phyloP scores from a whole-genome alignment of 768 basidiomycete species.

The Tricholoma sp. region DNA sequence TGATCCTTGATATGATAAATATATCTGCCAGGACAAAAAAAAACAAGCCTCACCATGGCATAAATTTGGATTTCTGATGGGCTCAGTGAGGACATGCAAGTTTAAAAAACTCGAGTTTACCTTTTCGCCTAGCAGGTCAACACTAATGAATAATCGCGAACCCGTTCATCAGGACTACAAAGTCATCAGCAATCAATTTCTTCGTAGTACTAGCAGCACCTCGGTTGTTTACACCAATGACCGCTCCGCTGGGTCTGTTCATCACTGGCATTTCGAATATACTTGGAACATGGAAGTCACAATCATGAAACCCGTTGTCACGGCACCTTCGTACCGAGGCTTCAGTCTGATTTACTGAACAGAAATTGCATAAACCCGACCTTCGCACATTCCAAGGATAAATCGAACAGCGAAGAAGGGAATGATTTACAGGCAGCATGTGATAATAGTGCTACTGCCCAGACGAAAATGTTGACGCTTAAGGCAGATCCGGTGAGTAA shows the following conservation, averaged over 20 bases:
- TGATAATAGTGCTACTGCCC: constrained; percentile 57
- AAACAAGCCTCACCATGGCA: constrained; percentile 52
- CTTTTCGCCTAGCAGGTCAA: constrained; percentile 59
- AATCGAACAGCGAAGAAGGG: constrained; percentile 66
- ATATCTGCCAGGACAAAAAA: background rate
- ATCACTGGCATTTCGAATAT: constrained; percentile 66
- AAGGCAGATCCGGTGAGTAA: background rate
- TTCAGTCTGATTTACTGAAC: background rate
- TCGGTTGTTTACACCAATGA: constrained; percentile 62
- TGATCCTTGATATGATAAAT: constrained; percentile 46
- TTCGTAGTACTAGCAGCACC: constrained; percentile 3
- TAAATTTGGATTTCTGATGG: constrained; percentile 40
- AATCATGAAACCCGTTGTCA: constrained; percentile 79
- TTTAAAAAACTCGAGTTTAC: constrained; percentile 20
- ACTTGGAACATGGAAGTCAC: constrained; percentile 84
- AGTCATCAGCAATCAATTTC: background rate
- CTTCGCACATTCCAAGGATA: constrained; percentile 74
- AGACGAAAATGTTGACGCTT: constrained; percentile 69
- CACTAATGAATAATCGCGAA: constrained; percentile 67
- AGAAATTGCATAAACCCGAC: constrained; percentile 15
- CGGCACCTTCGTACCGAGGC: constrained; percentile 42
- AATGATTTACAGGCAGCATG: constrained; percentile 70
- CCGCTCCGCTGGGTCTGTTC: constrained; percentile 75
- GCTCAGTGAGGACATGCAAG: constrained; percentile 4
- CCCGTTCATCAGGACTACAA: constrained; percentile 71